These are phyloP conservation scores for Graphiopsis chlorocephala DNA, from an alignment of 2,329 filamentous ascomycete species.

Conservation along the genomic window DNA sequence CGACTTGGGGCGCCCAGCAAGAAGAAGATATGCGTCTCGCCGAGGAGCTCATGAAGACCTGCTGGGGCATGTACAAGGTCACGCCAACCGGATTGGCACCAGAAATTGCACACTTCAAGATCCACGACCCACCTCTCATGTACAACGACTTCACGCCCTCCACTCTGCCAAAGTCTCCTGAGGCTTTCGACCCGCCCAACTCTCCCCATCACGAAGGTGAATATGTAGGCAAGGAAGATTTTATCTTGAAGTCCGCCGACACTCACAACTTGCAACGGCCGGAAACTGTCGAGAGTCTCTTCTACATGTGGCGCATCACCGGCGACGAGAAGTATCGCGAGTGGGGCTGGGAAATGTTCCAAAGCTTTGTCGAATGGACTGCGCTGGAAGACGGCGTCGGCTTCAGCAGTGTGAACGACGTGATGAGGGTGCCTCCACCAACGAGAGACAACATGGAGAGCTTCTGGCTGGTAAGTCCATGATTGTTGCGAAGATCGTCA, in stretches of 20 bases:
- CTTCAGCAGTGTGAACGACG: conserved; percentile 78
- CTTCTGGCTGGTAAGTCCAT: conserved; percentile 81
- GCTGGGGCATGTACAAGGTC: conserved; percentile 94
- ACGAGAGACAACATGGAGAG: conserved; percentile 94
- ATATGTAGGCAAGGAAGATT: conserved; percentile 69
- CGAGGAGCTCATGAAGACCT: conserved; percentile 89
- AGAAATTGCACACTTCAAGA: conserved; percentile 89
- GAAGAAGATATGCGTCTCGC: conserved; percentile 87
- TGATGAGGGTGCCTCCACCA: conserved; percentile 66
- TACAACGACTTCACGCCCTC: conserved; percentile 53
- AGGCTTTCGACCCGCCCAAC: conserved; percentile 35
- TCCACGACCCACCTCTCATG: conserved; percentile 65
- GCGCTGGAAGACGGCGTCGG: conserved; percentile 73
- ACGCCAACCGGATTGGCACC: conserved; percentile 89
- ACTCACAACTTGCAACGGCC: conserved; percentile 90
- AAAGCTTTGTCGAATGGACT: conserved; percentile 82
- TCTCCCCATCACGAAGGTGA: conserved; percentile 45
- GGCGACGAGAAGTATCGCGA: conserved; percentile 83
- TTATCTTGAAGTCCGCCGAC: conserved; percentile 75
- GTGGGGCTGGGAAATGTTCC: conserved; percentile 99
- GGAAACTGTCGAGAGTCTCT: conserved; percentile 92
- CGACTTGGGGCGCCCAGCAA: conserved; percentile 70
- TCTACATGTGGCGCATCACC: conserved; percentile 99
- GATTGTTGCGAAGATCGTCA: background rate
- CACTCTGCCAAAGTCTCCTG: conserved; percentile 41